A percentile compares a stretch with the other conserved stretches of the same genome.
Evolutionary conservation across 1,284 basidiomycete species (phyloP).

Genomic region (Irpex rosettiformis): DNA sequence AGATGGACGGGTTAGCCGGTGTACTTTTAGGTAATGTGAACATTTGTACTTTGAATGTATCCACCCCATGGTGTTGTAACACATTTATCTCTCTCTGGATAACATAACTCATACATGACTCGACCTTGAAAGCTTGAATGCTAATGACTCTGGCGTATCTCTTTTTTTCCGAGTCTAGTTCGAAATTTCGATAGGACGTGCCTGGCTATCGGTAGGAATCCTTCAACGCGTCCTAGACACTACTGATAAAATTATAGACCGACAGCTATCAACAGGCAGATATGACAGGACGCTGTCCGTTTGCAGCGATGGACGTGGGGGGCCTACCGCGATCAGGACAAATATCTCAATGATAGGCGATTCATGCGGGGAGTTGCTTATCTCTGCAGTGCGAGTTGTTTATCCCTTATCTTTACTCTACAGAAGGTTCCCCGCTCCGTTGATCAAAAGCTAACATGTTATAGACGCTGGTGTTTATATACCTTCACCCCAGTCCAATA

Average conservation of each 20-base stretch:
- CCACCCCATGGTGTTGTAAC: constrained; percentile 7
- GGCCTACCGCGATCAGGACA: too few relatives aligned
- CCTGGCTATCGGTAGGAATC: not conserved
- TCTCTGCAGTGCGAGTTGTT: not conserved
- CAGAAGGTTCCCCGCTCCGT: not conserved
- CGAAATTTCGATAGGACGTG: not conserved
- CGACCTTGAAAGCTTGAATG: too few relatives aligned
- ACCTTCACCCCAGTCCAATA: not conserved
- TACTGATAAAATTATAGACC: too few relatives aligned
- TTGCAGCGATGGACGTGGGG: too few relatives aligned
- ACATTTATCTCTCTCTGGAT: constrained; percentile 1
- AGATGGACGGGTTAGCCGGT: not conserved
- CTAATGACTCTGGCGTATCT: not conserved
- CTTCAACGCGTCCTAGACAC: too few relatives aligned
- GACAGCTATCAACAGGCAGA: too few relatives aligned
- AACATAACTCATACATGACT: not conserved
- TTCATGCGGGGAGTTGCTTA: not conserved
- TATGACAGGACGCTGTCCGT: too few relatives aligned
- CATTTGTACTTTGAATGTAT: constrained; percentile 9
- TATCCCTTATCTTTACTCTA: not conserved
- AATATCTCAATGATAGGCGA: not conserved
- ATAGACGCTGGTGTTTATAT: constrained; percentile 1
- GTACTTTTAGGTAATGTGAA: constrained; percentile 6
- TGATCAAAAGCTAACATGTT: not conserved
- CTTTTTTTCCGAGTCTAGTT: not conserved